Percentiles rank a stretch among this genome's conserved stretches.
These are phyloP conservation scores for Parietichytrium sp. DNA, from an alignment of 108 stramenopile genomes.

Conservation along the genomic window DNA sequence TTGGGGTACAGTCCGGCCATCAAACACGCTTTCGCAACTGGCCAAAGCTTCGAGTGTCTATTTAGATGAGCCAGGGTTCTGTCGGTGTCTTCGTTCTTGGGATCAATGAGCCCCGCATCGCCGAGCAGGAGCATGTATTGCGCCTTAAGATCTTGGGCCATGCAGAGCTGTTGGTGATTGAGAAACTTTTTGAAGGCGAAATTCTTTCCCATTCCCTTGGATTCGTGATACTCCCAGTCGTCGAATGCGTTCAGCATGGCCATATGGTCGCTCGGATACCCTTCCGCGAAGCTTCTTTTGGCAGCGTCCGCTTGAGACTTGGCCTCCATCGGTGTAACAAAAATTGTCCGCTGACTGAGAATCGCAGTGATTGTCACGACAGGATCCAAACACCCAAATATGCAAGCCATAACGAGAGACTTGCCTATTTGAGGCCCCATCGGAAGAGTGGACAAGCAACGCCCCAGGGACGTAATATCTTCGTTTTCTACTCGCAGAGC, in stretches of 20 bases:
- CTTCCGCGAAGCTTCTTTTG: conserved; percentile 60
- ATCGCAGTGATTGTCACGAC: conserved; percentile 78
- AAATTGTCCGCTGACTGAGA: conserved; percentile 75
- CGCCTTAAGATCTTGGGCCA: conserved; percentile 70
- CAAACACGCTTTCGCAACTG: conserved; percentile 76
- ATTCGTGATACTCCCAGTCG: conserved; percentile 52
- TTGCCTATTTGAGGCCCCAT: conserved; percentile 86
- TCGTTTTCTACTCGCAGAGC: conserved; percentile 65
- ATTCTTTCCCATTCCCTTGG: conserved; percentile 48
- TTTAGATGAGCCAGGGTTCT: conserved; percentile 44
- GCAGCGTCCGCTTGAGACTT: conserved; percentile 70
- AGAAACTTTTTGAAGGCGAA: conserved; percentile 75
- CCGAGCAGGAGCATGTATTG: conserved; percentile 76
- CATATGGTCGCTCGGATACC: conserved; percentile 71
- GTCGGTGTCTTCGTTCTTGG: conserved; percentile 41
- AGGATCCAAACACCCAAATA: conserved; percentile 80
- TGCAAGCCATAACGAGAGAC: conserved; percentile 73
- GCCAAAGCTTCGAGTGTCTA: conserved; percentile 59
- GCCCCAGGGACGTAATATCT: conserved; percentile 79
- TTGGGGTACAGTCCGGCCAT: conserved; percentile 90
- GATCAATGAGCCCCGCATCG: conserved; percentile 71
- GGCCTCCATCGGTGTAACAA: conserved; percentile 67
- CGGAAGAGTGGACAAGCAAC: conserved; percentile 78
- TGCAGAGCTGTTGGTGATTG: conserved; percentile 65
- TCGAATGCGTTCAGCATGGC: conserved; percentile 81